Base-by-base conservation (phyloP, 2,329 filamentous ascomycete species). In the Clarireedia paspali region DNA sequence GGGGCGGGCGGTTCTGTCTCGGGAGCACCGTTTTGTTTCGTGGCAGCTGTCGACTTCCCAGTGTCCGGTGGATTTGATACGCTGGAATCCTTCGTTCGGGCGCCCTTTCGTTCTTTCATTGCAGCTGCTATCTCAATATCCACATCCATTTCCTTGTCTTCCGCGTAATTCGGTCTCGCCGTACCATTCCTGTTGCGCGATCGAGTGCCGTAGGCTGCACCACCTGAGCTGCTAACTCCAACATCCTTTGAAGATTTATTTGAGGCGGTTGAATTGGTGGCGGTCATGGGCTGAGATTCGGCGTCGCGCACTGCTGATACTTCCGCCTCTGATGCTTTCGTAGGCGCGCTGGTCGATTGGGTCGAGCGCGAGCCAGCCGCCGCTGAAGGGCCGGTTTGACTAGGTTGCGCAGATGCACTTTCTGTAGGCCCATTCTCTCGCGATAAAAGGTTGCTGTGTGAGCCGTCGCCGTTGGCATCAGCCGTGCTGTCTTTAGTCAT, bases 111-210 rank as follows among this genome's bases (percentile, higher is more conserved):
- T 53, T 82, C 78, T 63, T 81, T 78, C 67, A 77, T 76, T 63
- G 80, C 73, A 53, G 75, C 70, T 67, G 78, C 74, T 70, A 79
- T 81, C 67, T 96, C 92, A 70, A 91, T 89, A 70, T 97, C 94
- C 72, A 89, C 84, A 67, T 97, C 92, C 64, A 91, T 78, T 71
- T 96, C 92, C 73, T 82, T 88, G 72, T 92, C 89, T 74, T 99
- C 94, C 50, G 94, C 92, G 72, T 99, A 99, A 73, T 99, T 99
- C 63, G 87, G 85, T 64, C 94, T 88, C 64, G 87, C 80, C 63
- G 81, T 83, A 66, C 88, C 87, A 57, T 82, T 85, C 67, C 91
- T 87, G 73, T 95, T 95, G 70, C 94, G 88, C 65, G 91, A 96
- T 66, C 91, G 87, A 70, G 94, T 99, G 67, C 92, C 92, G 73